phyloP scores from a whole-genome alignment of 2,329 filamentous ascomycete species.

The Calonectria pteridis region DNA sequence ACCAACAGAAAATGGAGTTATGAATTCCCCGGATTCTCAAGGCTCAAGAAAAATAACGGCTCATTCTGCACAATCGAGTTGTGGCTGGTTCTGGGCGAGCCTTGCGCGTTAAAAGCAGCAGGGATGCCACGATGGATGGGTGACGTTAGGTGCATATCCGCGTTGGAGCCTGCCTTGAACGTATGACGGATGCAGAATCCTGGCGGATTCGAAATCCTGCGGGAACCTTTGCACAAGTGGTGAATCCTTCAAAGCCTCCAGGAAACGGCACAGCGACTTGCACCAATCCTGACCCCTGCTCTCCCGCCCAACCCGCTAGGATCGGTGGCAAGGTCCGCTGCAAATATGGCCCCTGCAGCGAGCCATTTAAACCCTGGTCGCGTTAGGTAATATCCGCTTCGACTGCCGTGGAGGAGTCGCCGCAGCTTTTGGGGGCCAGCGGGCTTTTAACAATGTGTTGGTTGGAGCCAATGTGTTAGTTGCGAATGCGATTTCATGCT shows the following conservation, averaged over 20 bases:
- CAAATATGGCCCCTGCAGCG: background rate
- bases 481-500: background rate
- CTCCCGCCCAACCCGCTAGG: background rate
- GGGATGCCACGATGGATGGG: background rate
- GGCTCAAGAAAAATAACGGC: background rate
- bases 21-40: background rate
- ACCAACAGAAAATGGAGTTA: background rate
- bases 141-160: background rate
- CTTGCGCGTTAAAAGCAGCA: background rate
- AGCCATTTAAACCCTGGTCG: background rate
- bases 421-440: background rate
- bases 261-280: background rate
- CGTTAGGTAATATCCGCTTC: background rate
- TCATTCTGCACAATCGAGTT: background rate
- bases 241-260: background rate
- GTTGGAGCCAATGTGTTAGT: background rate
- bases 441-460: background rate
- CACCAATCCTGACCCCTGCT: background rate
- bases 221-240: background rate
- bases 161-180: background rate
- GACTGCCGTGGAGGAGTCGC: background rate
- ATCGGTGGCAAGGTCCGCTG: background rate
- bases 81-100: background rate
- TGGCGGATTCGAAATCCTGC: conserved; percentile 2
- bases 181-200: background rate